phyloP scores from a whole-genome alignment of 1,284 basidiomycete species.

The Trametes sp. region DNA sequence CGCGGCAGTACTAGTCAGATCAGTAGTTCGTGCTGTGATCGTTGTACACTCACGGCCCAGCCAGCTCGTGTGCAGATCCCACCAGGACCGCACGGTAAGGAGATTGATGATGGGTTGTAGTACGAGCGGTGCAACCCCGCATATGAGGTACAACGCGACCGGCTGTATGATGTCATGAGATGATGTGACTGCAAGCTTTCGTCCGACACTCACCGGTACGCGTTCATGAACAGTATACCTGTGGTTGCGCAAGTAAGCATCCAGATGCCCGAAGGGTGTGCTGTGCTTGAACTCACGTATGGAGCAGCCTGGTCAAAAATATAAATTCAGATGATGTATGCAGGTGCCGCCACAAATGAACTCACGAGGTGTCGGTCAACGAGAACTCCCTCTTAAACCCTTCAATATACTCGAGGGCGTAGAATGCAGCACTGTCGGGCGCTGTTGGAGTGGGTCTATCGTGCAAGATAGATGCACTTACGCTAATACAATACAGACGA shows the following conservation, averaged over 20 bases:
- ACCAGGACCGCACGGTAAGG: slow-evolving; percentile 78
- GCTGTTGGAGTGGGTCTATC: slow-evolving; percentile 6
- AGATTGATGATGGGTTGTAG: slow-evolving; percentile 76
- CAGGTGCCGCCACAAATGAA: slow-evolving; percentile 19
- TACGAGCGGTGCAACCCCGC: slow-evolving; percentile 70
- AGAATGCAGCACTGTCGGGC: slow-evolving; percentile 64
- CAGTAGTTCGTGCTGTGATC: slow-evolving; percentile 3
- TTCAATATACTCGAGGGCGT: slow-evolving; percentile 72
- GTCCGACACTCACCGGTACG: slow-evolving; percentile 66
- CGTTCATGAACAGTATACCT: slow-evolving; percentile 87
- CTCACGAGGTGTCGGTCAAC: slow-evolving; percentile 79
- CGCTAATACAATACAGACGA: slow-evolving; percentile 61
- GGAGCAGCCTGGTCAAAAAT: slow-evolving; percentile 47
- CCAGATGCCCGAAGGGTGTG: not conserved
- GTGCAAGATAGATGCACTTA: slow-evolving; percentile 47
- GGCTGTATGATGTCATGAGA: slow-evolving; percentile 14
- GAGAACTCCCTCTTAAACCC: slow-evolving; percentile 91
- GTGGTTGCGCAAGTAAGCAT: not conserved
- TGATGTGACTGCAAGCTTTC: not conserved
- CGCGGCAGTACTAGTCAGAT: not conserved
- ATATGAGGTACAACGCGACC: slow-evolving; percentile 69
- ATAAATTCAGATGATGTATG: not conserved
- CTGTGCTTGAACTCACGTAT: slow-evolving; percentile 54
- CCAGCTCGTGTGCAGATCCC: slow-evolving; percentile 88
- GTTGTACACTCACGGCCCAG: slow-evolving; percentile 67